Percentiles rank a stretch among this genome's conserved stretches.
These are phyloP conservation scores for Suhomyces pyralidae DNA, from an alignment of 805 yeast genomes.

Conservation along the genomic window DNA sequence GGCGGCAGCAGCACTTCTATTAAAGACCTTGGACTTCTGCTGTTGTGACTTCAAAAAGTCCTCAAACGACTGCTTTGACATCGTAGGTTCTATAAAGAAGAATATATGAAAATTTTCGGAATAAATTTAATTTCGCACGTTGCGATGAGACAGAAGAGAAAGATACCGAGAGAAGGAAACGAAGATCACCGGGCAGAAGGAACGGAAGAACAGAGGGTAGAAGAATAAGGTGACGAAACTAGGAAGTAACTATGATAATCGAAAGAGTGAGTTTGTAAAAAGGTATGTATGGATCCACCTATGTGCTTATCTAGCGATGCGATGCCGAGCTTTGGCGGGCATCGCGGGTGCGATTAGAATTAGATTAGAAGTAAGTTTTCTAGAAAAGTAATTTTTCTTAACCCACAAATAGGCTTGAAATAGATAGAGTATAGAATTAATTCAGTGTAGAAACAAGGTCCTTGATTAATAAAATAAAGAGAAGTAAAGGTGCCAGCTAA, in stretches of 20 bases:
- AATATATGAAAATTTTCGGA: slow-evolving; percentile 1
- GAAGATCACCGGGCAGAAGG: background rate
- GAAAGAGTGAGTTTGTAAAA: too few species aligned
- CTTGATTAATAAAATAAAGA: too few species aligned
- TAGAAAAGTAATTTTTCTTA: too few species aligned
- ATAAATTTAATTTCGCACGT: background rate
- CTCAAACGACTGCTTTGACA: slow-evolving; percentile 39
- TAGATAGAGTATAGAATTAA: too few species aligned
- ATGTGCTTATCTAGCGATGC: background rate
- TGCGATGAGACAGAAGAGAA: background rate
- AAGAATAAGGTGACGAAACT: background rate
- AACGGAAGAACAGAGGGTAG: background rate
- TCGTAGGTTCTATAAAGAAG: background rate
- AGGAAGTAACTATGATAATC: too few species aligned
- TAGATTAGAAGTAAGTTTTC: background rate
- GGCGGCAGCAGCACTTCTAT: background rate
- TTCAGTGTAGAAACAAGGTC: too few species aligned
- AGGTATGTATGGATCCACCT: too few species aligned
- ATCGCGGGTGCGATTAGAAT: background rate
- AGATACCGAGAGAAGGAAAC: too few species aligned
- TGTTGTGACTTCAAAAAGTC: slow-evolving; percentile 43
- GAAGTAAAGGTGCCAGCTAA: too few species aligned
- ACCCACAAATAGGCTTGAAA: too few species aligned
- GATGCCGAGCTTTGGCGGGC: too few species aligned
- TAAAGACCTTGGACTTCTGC: slow-evolving; percentile 31